phyloP scores from a whole-genome alignment of 2,329 filamentous ascomycete species.

The Drechslerella stenobrocha region DNA sequence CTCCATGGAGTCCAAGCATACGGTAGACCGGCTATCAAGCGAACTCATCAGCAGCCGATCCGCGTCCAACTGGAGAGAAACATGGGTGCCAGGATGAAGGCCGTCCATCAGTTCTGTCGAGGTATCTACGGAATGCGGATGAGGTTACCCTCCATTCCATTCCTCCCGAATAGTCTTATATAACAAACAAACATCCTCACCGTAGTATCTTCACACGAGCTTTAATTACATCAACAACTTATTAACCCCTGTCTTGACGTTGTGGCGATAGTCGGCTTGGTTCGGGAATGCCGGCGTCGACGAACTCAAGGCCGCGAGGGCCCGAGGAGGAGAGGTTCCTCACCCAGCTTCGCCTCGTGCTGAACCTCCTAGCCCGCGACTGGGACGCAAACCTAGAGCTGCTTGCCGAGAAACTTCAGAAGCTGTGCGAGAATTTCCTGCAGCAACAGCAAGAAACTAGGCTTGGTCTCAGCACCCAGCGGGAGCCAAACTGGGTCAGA shows the following conservation, averaged over 20 bases:
- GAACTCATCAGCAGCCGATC: neutral
- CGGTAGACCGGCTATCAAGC: neutral
- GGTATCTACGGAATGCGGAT: no score
- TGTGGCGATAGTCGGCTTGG: neutral
- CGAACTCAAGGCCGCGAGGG: neutral
- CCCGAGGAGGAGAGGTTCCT: conserved; percentile 35
- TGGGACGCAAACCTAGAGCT: conserved; percentile 42
- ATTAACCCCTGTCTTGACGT: neutral
- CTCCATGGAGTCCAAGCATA: neutral
- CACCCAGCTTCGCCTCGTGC: conserved; percentile 28
- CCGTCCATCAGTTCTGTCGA: no score
- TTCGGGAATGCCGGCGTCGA: neutral
- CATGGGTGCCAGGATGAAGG: no score
- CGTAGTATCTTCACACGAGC: no score
- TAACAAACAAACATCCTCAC: no score
- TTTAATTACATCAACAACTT: no score
- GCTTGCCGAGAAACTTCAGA: conserved; percentile 27
- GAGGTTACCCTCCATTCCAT: no score
- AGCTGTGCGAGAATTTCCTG: conserved; percentile 24
- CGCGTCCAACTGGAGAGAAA: neutral
- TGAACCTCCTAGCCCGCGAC: conserved; percentile 36
- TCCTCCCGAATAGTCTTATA: no score
- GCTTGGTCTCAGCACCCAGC: neutral
- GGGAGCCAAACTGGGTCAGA: neutral
- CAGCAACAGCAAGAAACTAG: conserved; percentile 6